Evolutionary conservation across 306 rosid species (phyloP), one percentile per base, ranked within the genome.

Genomic region (Dryas drummondii): DNA sequence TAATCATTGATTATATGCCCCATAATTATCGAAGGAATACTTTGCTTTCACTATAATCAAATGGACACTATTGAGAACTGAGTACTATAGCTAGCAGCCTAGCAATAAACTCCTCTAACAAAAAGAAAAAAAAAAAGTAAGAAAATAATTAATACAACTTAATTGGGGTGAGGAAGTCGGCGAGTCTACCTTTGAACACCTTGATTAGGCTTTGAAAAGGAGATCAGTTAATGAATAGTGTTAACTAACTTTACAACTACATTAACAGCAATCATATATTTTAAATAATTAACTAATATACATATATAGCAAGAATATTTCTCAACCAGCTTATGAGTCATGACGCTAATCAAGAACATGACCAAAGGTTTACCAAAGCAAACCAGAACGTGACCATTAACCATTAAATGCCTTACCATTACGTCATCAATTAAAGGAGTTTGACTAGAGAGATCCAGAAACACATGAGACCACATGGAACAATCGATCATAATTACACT

Each of bases 381-480:
- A 78, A 82, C 79, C 71, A 73, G 86, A 88, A 81, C 89, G 84
- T 78, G 92, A 74, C 44, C 66, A 37, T 59, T 22, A 77, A 80
- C 74, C 63, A 84, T 84, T 78, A 79, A 55, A 40, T n/a, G 76
- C 86, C 78, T 65, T 71, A 17, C 76, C 54, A 77, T 72, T 62
- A 54, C 61, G 78, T 75, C 77, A 81, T 67, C 48, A 47, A 80
- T 74, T 80, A 65, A 59, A 16, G 68, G 77, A 9, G 66, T 77
- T 84, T 89, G 88, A 84, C 87, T 61, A 45, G 53, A 55, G 50
- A 73, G 46, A 59, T 68, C 48, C 32, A 32, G 42, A 78, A 88
- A 86, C 87, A 88, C 89, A 90, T 81, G 93, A 85, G 84, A 78
- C 82, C 96, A 88, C 93, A 86, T 90, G 96, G 77, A 86, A 47